Evolutionary conservation across 2,329 filamentous ascomycete genomes (phyloP), one percentile per base, ranked within the genome.

Genomic region (Verticillium zaregamsianum): DNA sequence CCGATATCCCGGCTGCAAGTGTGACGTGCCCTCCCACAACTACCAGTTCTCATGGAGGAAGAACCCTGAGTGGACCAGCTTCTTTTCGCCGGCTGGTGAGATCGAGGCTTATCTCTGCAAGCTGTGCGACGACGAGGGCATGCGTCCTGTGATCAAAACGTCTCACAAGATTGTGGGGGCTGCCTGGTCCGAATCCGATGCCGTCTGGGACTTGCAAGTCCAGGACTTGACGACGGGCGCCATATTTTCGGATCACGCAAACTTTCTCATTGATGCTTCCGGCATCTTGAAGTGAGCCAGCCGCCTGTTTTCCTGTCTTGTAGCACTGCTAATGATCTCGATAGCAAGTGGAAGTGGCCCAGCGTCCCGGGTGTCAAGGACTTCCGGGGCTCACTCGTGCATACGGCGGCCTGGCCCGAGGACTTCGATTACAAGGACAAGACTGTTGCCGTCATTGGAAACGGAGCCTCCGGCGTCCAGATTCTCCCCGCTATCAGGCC

Each of bases 11-110:
- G 84, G 84, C 12, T 85, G 83, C 66, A 76, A 76, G 59, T 86
- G 82, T 68, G 84, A 86, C 68, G 77, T 86, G 33, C 82, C 82
- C 11, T 82, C 79, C 67, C 85, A 87, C 72, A 86, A 83, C 70
- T 88, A 88, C 68, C 85, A 86, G 56, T 87, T 86, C 68, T 83
- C 83, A 2, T 88, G 83, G 80, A 78, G 81, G 60, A 82, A 81
- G 2, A 88, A 88, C 68, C 80, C 79, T 7, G 77, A 80, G 45
- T 89, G 86, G 86, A 78, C 79, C 20, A 80, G 81, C 61, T 85
- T 87, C 68, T 87, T 84, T 67, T 77, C 83, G 0, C 73, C 78
- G 0, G 81, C 81, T 0, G 73, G 74, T 0, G 86, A 89, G 68
- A 88, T 89, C 52, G 76, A 79, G 49, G 72, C 74, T 3, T 88